Percentiles rank a stretch among this genome's conserved stretches.
phyloP scores from a whole-genome alignment of 108 stramenopile genomes.

The Cylindrotheca closterium region DNA sequence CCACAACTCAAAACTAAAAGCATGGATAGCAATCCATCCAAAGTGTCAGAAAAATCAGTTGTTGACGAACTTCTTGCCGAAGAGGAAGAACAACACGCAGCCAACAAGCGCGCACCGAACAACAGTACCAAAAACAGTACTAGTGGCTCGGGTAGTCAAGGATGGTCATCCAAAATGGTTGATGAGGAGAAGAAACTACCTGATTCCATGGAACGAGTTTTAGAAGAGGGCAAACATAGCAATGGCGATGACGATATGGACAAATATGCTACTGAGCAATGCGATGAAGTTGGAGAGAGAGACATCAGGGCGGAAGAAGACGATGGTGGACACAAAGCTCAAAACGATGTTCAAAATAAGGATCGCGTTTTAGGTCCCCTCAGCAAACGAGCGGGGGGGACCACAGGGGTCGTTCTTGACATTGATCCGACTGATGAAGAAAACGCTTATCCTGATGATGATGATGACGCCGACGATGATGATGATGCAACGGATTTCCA shows the following conservation, averaged over 20 bases:
- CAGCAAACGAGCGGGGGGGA: conserved; percentile 61
- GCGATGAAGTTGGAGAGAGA: conserved; percentile 1
- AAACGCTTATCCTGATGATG: not conserved
- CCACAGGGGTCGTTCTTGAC: conserved; percentile 76
- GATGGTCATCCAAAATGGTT: conserved; percentile 1
- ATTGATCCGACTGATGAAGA: conserved; percentile 11
- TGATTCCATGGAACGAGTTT: conserved; percentile 10
- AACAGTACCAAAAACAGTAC: not conserved
- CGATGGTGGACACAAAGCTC: conserved; percentile 10
- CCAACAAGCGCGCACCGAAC: not conserved
- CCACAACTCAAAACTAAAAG: not conserved
- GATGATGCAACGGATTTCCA: not conserved
- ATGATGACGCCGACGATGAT: conserved; percentile 3
- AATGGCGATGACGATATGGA: not conserved
- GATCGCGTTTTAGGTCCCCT: conserved; percentile 65
- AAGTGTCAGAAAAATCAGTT: conserved; percentile 19
- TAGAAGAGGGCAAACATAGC: too few relatives aligned
- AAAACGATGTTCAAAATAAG: not conserved
- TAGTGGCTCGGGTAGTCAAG: not conserved
- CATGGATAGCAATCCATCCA: conserved; percentile 3
- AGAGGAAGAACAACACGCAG: conserved; percentile 18
- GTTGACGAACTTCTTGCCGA: conserved; percentile 39
- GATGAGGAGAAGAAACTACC: conserved; percentile 29
- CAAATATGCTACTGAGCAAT: not conserved
- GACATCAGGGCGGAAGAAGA: conserved; percentile 16